A percentile compares a stretch with the other conserved stretches of the same genome.
Evolutionary conservation across 768 basidiomycete species (phyloP).

Genomic region (Boletus tomentosulus): DNA sequence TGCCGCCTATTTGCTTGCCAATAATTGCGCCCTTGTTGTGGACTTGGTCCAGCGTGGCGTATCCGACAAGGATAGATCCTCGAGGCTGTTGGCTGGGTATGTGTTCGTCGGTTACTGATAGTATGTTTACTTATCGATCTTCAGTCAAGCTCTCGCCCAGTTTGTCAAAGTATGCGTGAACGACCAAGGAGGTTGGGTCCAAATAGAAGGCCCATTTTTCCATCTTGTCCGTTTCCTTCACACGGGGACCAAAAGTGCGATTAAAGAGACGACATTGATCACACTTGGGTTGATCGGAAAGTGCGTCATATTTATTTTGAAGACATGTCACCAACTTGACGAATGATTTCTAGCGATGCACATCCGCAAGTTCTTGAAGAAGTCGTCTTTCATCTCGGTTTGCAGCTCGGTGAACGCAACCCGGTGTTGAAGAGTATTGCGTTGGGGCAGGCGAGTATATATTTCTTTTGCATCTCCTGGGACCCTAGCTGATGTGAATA

Average conservation of each 20-base stretch:
- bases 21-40: slow-evolving; percentile 29
- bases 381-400: slow-evolving; percentile 57
- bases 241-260: slow-evolving; percentile 35
- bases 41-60: slow-evolving; percentile 47
- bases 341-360: slow-evolving; percentile 37
- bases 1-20: slow-evolving; percentile 23
- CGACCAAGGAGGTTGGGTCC: slow-evolving; percentile 30
- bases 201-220: slow-evolving; percentile 40
- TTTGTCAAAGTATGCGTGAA: slow-evolving; percentile 43
- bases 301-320: slow-evolving; percentile 21
- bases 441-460: slow-evolving; percentile 52
- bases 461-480: background rate
- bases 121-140: slow-evolving; percentile 10
- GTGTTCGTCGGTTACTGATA: slow-evolving; percentile 12
- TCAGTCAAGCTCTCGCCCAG: slow-evolving; percentile 43
- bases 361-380: slow-evolving; percentile 53
- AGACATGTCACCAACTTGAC: background rate
- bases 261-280: slow-evolving; percentile 63
- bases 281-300: slow-evolving; percentile 53
- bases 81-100: slow-evolving; percentile 69
- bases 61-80: slow-evolving; percentile 50
- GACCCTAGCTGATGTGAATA: slow-evolving; percentile 1
- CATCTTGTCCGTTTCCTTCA: slow-evolving; percentile 49
- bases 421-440: slow-evolving; percentile 67
- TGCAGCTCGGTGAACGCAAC: slow-evolving; percentile 64